A percentile compares a stretch with the other conserved stretches of the same genome.
Conservation (phyloP, 140 eudicot genomes). For the Senecio squalidus region DNA sequence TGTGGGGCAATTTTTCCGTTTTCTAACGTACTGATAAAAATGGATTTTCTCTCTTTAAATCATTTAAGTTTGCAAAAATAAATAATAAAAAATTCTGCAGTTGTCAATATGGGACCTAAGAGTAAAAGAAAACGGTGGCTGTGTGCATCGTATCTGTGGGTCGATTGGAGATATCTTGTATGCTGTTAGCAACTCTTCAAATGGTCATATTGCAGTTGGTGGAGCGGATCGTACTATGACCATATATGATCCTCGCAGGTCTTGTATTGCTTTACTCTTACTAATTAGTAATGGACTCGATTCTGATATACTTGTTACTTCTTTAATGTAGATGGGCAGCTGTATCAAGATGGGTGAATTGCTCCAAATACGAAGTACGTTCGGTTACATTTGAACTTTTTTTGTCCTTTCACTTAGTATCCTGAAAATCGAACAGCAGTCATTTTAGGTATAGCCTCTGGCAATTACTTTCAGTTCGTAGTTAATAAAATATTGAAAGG, state of each 20-base stretch:
- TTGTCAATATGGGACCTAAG: conserved; percentile 80
- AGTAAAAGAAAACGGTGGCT: conserved; percentile 77
- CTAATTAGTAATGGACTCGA: not conserved
- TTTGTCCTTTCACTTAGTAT: too few relatives aligned
- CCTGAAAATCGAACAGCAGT: too few relatives aligned
- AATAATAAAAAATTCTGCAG: too few relatives aligned
- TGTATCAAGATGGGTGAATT: conserved; percentile 69
- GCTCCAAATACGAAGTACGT: conserved; percentile 87
- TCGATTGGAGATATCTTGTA: conserved; percentile 72
- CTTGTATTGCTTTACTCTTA: not conserved
- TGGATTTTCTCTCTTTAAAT: not conserved
- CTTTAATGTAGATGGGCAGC: conserved; percentile 63
- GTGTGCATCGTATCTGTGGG: conserved; percentile 68
- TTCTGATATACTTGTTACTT: conserved; percentile 11
- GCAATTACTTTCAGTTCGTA: too few relatives aligned
- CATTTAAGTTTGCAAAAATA: too few relatives aligned
- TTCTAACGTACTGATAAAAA: not conserved
- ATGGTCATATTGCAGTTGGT: conserved; percentile 76
- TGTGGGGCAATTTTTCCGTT: not conserved
- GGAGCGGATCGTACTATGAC: conserved; percentile 91
- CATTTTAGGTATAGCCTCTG: too few relatives aligned
- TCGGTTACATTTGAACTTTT: not conserved
- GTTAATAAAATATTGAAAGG: too few relatives aligned
- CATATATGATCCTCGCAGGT: conserved; percentile 90
- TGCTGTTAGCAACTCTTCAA: conserved; percentile 58